A percentile compares a stretch with the other conserved stretches of the same genome.
phyloP scores from a whole-genome alignment of 176 grass and related monocot genomes.

The Elaeis guineensis region DNA sequence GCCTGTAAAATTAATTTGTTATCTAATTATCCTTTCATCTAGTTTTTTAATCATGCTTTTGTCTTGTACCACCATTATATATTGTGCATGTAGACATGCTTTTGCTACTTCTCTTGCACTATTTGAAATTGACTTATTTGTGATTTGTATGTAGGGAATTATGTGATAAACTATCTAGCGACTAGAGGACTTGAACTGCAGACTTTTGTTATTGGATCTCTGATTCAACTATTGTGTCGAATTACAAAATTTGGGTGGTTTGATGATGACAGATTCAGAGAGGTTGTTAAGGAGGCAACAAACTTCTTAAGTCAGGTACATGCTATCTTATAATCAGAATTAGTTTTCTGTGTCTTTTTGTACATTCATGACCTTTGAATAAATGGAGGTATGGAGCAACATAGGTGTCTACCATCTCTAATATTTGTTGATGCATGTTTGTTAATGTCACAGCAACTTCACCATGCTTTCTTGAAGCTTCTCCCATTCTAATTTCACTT shows the following conservation, averaged over 20 bases:
- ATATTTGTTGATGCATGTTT: too few species aligned
- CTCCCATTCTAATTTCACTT: too few species aligned
- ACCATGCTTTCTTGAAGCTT: too few species aligned
- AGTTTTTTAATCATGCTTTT: too few species aligned
- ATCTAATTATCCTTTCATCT: too few species aligned
- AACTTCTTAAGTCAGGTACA: constrained; percentile 95
- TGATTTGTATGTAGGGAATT: constrained; percentile 96
- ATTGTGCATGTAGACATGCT: too few species aligned
- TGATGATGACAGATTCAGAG: constrained; percentile 97
- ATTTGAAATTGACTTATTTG: constrained; percentile 50
- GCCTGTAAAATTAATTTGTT: too few species aligned
- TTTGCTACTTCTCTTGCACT: constrained; percentile 3
- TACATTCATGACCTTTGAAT: too few species aligned
- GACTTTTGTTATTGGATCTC: constrained; percentile 80
- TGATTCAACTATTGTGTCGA: constrained; percentile 87
- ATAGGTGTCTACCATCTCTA: too few species aligned
- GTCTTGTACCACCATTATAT: too few species aligned
- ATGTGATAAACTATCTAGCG: constrained; percentile 99
- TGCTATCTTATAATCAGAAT: constrained; percentile 20
- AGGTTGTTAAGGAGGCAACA: constrained; percentile 82
- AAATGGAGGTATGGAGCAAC: too few species aligned
- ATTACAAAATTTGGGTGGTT: constrained; percentile 99
- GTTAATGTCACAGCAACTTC: too few species aligned
- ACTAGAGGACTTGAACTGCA: constrained; percentile 93
- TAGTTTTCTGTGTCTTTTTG: background rate